Conservation (phyloP, 768 basidiomycete species). For the Hypholoma sublateritium region DNA sequence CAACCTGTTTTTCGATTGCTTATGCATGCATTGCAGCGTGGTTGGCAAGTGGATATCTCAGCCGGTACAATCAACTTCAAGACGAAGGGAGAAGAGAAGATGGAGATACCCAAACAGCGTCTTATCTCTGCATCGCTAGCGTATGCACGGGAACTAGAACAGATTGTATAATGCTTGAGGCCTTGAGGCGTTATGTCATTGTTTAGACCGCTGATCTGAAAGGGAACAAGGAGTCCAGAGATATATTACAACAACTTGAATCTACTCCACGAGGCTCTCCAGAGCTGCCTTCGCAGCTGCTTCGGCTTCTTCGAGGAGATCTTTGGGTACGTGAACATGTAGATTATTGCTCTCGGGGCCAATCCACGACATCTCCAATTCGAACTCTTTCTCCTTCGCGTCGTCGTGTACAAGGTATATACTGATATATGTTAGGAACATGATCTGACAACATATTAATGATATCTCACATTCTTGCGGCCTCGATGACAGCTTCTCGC, state of each 20-base stretch:
- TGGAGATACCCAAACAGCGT: constrained; percentile 84
- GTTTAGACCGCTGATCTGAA: constrained; percentile 14
- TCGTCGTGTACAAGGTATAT: constrained; percentile 98
- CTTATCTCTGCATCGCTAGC: constrained; percentile 74
- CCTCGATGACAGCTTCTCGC: constrained; percentile 87
- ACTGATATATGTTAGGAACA: constrained; percentile 39
- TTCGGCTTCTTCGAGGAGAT: constrained; percentile 84
- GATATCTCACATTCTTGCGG: constrained; percentile 85
- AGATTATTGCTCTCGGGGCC: constrained; percentile 78
- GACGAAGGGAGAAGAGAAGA: constrained; percentile 76
- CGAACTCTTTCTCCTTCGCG: constrained; percentile 97
- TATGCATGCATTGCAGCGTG: constrained; percentile 50
- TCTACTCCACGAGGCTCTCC: constrained; percentile 51
- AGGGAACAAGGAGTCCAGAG: constrained; percentile 7
- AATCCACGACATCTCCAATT: constrained; percentile 97
- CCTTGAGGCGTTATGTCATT: constrained; percentile 32
- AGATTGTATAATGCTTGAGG: constrained; percentile 80
- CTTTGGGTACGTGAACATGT: constrained; percentile 84
- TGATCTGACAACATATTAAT: neutral
- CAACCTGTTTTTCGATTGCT: constrained; percentile 3
- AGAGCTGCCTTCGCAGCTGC: constrained; percentile 83
- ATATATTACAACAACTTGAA: constrained; percentile 20
- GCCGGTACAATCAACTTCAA: constrained; percentile 74
- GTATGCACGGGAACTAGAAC: constrained; percentile 88
- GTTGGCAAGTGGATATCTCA: constrained; percentile 80